Percentiles rank a stretch among this genome's conserved stretches.
Evolutionary conservation across 2,329 filamentous ascomycete genomes (phyloP).

Genomic region (Talaromyces sp.): DNA sequence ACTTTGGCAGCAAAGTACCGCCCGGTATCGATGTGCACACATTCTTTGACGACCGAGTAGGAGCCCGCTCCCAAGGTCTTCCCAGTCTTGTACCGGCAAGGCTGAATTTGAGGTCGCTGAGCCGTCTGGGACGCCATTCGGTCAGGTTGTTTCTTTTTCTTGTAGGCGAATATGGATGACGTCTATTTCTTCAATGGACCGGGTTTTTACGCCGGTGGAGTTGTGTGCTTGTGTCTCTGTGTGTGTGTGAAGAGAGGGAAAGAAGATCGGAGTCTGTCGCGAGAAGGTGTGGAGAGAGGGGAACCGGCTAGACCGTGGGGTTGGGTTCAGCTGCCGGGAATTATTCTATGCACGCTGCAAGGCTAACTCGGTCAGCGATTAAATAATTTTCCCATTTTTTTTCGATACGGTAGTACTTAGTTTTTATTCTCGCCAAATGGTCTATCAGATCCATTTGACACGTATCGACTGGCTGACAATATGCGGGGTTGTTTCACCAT

Average conservation of each 20-base stretch:
- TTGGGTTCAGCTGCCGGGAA: neutral
- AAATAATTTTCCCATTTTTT: neutral
- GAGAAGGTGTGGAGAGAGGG: neutral
- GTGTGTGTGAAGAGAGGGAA: neutral
- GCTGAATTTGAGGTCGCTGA: conserved; percentile 66
- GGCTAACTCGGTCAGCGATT: neutral
- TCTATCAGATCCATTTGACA: neutral
- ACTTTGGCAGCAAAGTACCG: conserved; percentile 98
- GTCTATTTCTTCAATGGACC: neutral
- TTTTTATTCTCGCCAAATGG: neutral
- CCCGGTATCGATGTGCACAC: conserved; percentile 95
- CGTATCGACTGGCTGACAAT: neutral
- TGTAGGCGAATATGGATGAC: neutral
- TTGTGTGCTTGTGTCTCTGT: neutral
- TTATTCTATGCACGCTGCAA: neutral
- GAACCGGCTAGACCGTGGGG: neutral
- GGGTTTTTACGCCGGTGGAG: neutral
- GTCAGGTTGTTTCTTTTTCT: neutral
- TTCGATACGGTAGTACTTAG: neutral
- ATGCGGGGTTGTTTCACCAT: neutral
- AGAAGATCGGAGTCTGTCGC: neutral
- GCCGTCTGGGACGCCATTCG: conserved; percentile 6
- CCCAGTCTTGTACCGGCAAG: conserved; percentile 96
- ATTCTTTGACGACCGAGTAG: conserved; percentile 98
- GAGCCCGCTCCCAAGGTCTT: conserved; percentile 96